These are phyloP conservation scores for Tetradesmus lagerheimii DNA, from an alignment of 139 green algal genomes.

Conservation along the genomic window DNA sequence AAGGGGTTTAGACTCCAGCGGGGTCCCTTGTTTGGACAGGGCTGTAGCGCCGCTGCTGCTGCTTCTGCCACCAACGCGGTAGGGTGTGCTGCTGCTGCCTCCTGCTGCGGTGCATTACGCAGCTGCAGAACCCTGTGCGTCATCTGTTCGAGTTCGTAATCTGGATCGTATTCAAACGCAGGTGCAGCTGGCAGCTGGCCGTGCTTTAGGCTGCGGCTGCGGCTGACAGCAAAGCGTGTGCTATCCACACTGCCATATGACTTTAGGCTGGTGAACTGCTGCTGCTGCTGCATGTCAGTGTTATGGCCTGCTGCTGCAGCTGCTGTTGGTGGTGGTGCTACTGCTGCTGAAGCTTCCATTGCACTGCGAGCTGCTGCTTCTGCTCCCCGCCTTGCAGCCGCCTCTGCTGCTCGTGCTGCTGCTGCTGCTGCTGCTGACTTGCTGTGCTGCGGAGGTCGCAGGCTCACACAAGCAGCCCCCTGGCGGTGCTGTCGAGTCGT, in stretches of 20 bases:
- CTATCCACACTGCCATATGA: background rate
- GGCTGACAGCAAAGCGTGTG: background rate
- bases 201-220: background rate
- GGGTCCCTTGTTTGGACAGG: background rate
- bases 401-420: background rate
- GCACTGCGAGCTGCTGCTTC: background rate
- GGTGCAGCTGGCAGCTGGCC: background rate
- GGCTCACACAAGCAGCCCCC: background rate
- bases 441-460: background rate
- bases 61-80: background rate
- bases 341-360: background rate
- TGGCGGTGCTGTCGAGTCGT: background rate
- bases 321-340: background rate
- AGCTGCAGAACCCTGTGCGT: background rate
- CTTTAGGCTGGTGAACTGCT: background rate
- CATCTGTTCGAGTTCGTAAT: background rate
- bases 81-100: background rate
- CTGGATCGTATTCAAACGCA: background rate
- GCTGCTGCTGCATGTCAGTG: background rate
- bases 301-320: background rate
- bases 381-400: too few species aligned
- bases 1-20: background rate
- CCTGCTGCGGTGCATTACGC: background rate
- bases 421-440: background rate
- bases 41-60: background rate